Evolutionary conservation across 257 asterid genomes (phyloP).

Genomic region (Ajuga chamaepitys): DNA sequence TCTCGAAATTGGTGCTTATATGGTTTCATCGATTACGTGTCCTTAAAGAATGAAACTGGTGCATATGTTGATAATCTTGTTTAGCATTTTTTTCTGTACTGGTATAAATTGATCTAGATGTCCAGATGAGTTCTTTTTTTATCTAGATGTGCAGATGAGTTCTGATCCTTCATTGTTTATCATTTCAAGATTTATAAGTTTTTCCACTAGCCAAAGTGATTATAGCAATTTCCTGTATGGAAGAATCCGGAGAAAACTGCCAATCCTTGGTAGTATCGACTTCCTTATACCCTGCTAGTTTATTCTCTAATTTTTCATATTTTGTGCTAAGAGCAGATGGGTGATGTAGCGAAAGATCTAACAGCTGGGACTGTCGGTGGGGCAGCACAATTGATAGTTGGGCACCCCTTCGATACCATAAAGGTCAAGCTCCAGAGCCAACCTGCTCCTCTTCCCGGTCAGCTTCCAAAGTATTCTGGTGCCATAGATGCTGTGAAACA

Average conservation of each 20-base stretch:
- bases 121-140: too few species aligned
- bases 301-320: not conserved
- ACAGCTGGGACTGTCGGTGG: constrained; percentile 56
- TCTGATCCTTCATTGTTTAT: not conserved
- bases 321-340: constrained; percentile 49
- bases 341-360: constrained; percentile 28
- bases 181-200: too few species aligned
- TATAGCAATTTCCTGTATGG: too few species aligned
- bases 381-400: constrained; percentile 72
- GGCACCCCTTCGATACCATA: constrained; percentile 95
- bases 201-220: too few species aligned
- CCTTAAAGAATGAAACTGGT: not conserved
- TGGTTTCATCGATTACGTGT: not conserved
- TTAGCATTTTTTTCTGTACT: not conserved
- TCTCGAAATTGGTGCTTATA: too few species aligned
- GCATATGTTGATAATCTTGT: not conserved
- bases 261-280: too few species aligned
- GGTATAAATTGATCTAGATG: too few species aligned
- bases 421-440: constrained; percentile 98
- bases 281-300: not conserved
- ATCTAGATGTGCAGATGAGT: not conserved
- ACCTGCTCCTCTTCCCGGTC: constrained; percentile 79
- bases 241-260: too few species aligned
- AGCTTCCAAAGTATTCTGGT: constrained; percentile 66
- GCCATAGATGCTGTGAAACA: constrained; percentile 88